phyloP scores from a whole-genome alignment of 768 basidiomycete species.

The Artomyces pyxidatus region DNA sequence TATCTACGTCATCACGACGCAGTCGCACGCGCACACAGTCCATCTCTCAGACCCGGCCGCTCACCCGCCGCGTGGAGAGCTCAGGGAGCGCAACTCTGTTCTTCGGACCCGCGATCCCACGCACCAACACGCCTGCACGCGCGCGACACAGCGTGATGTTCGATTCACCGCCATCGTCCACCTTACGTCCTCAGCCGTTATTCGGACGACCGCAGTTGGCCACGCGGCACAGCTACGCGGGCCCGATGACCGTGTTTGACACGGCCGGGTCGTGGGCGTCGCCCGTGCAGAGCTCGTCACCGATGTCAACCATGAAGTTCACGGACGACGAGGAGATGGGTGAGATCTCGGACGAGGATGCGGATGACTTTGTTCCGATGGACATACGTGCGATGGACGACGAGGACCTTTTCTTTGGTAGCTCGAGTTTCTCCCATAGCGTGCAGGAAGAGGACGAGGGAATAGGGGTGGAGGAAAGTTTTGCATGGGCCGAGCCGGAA shows the following conservation, averaged over 20 bases:
- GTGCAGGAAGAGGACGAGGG: conserved; percentile 3
- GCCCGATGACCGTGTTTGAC: conserved; percentile 3
- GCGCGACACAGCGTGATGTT: conserved; percentile 8
- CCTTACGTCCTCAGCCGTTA: background rate
- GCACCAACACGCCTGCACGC: conserved; percentile 2
- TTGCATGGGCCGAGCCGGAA: conserved; percentile 12
- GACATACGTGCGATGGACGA: conserved; percentile 10
- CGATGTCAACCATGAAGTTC: conserved; percentile 1
- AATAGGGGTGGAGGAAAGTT: conserved; percentile 14
- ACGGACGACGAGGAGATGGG: conserved; percentile 10
- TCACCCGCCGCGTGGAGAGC: conserved; percentile 8
- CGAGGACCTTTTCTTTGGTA: conserved; percentile 17
- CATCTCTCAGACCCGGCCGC: conserved; percentile 6
- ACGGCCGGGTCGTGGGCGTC: background rate
- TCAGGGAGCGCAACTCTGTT: conserved; percentile 14
- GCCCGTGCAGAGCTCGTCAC: conserved; percentile 1
- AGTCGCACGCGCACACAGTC: conserved; percentile 12
- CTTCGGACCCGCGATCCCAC: conserved; percentile 13
- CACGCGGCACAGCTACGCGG: conserved; percentile 12
- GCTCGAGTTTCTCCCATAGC: conserved; percentile 11
- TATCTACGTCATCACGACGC: conserved; percentile 9
- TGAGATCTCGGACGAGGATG: conserved; percentile 15
- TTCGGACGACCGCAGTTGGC: conserved; percentile 1
- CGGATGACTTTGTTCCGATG: conserved; percentile 12
- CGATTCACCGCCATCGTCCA: conserved; percentile 2